A percentile compares a stretch with the other conserved stretches of the same genome.
Conservation (phyloP, 805 yeast species). For the Teunomyces pallodes region DNA sequence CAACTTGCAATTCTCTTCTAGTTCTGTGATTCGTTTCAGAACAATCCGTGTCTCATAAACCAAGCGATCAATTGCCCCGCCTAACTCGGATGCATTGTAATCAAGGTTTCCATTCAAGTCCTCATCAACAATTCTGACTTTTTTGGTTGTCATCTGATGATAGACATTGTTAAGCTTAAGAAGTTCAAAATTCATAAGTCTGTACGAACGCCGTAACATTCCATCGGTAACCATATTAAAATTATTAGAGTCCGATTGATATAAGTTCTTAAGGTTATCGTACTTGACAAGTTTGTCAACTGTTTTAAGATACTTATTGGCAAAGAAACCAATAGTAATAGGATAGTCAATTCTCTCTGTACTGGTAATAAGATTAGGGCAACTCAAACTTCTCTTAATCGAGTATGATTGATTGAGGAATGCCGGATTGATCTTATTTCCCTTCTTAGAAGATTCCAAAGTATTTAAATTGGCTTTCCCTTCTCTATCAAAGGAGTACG, state of each 20-base stretch:
- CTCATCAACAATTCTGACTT: constrained; percentile 24
- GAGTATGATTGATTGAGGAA: constrained; percentile 1
- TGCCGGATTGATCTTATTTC: background rate
- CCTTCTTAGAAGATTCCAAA: constrained; percentile 16
- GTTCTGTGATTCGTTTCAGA: constrained; percentile 37
- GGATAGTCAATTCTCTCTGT: constrained; percentile 2
- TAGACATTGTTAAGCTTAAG: constrained; percentile 25
- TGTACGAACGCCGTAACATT: constrained; percentile 17
- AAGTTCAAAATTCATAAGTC: constrained; percentile 30
- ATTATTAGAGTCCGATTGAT: constrained; percentile 7
- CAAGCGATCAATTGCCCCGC: constrained; percentile 36
- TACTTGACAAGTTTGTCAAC: constrained; percentile 18
- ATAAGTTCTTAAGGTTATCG: constrained; percentile 15
- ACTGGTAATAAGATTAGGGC: constrained; percentile 16
- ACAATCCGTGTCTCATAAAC: constrained; percentile 42
- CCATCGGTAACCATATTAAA: constrained; percentile 9
- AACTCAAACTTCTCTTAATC: constrained; percentile 20
- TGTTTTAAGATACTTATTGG: constrained; percentile 15
- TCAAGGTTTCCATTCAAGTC: constrained; percentile 29
- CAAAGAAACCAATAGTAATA: constrained; percentile 16
- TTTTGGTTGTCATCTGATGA: constrained; percentile 22
- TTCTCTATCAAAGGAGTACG: constrained; percentile 24
- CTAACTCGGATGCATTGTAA: constrained; percentile 27
- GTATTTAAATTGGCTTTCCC: constrained; percentile 19
- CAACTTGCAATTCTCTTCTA: constrained; percentile 31